Percentiles rank a stretch among this genome's conserved stretches.
Conservation (phyloP, 495 filamentous ascomycete genomes). For the Neurospora cerealis region DNA sequence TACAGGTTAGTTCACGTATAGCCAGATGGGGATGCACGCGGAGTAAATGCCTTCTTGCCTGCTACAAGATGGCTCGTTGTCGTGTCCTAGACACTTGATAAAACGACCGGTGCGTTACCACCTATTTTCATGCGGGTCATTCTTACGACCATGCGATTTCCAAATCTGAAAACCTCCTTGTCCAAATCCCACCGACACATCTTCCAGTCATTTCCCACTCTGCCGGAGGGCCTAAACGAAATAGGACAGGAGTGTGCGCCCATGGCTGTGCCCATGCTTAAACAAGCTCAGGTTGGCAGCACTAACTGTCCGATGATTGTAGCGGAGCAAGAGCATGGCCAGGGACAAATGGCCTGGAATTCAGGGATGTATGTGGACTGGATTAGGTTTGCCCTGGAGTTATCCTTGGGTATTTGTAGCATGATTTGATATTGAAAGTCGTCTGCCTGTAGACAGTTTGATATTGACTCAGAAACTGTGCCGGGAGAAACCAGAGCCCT, state of each 20-base stretch:
- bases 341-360: background rate
- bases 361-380: background rate
- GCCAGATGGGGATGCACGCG: no score
- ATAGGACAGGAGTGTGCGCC: background rate
- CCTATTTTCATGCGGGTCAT: no score
- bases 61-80: no score
- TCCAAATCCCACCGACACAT: background rate
- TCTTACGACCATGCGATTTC: no score
- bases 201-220: background rate
- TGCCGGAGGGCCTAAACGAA: background rate
- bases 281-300: background rate
- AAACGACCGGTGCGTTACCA: no score
- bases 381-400: background rate
- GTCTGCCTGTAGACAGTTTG: no score
- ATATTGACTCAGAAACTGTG: no score
- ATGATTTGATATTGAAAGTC: background rate
- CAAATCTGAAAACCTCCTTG: no score
- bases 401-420: background rate
- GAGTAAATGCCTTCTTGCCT: no score
- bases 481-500: no score
- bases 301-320: background rate
- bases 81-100: no score
- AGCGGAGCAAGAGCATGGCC: background rate
- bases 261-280: background rate
- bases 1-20: no score